A percentile compares a stretch with the other conserved stretches of the same genome.
phyloP scores from a whole-genome alignment of 2,329 filamentous ascomycete genomes.

The Fonsecaea monophora region DNA sequence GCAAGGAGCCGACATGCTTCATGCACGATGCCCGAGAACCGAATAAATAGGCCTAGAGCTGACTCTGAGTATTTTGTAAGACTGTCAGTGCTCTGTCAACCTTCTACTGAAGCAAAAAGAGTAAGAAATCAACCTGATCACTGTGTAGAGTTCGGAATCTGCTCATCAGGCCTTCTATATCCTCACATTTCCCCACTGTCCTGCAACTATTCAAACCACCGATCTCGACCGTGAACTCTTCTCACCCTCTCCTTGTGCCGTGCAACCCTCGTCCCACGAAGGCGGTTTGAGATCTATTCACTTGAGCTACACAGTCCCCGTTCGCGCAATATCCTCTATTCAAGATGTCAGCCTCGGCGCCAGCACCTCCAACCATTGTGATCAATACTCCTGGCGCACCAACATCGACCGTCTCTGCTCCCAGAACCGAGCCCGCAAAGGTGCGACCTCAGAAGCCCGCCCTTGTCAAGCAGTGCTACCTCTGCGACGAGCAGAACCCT shows the following conservation, averaged over 20 bases:
- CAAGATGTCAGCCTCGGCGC: slow-evolving; percentile 27
- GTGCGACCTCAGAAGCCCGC: slow-evolving; percentile 27
- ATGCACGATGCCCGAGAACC: slow-evolving; percentile 3
- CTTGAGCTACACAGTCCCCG: slow-evolving; percentile 10
- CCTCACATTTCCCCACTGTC: not conserved
- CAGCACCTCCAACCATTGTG: slow-evolving; percentile 36
- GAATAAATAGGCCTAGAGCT: slow-evolving; percentile 21
- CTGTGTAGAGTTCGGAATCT: not conserved
- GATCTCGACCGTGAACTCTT: not conserved
- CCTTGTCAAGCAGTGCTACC: slow-evolving; percentile 37
- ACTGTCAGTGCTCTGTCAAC: not conserved
- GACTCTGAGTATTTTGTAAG: slow-evolving; percentile 5
- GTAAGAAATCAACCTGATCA: slow-evolving; percentile 14
- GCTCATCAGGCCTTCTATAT: slow-evolving; percentile 2
- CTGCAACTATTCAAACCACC: slow-evolving; percentile 4
- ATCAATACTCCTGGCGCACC: slow-evolving; percentile 35
- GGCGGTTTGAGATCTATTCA: not conserved
- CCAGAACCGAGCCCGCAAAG: slow-evolving; percentile 11
- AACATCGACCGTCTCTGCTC: slow-evolving; percentile 25
- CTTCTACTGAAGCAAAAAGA: slow-evolving; percentile 4
- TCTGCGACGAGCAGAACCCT: slow-evolving; percentile 42
- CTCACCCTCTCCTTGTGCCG: not conserved
- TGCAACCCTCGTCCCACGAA: not conserved
- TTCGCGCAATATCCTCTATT: slow-evolving; percentile 16
- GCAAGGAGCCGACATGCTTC: slow-evolving; percentile 2